Conservation (phyloP, 2,329 filamentous ascomycete species). For the Stagonosporopsis vannaccii region DNA sequence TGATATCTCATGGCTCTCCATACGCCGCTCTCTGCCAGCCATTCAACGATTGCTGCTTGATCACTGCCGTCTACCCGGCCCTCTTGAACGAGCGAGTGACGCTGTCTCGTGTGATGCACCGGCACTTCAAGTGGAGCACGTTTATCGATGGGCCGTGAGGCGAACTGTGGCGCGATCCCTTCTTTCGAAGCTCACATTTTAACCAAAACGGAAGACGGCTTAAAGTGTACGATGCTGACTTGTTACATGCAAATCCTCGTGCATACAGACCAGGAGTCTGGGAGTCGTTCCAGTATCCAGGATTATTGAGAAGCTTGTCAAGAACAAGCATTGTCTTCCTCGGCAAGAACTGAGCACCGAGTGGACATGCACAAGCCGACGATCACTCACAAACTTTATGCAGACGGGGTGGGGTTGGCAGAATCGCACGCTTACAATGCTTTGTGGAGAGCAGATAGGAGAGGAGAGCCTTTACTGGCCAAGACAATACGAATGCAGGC, state of each 20-base stretch:
- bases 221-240: neutral
- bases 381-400: conserved; percentile 1
- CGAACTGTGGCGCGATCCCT: neutral
- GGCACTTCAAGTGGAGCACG: neutral
- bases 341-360: conserved; percentile 2
- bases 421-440: neutral
- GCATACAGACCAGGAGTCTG: neutral
- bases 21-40: neutral
- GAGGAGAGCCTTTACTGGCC: conserved; percentile 7
- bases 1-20: neutral
- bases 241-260: neutral
- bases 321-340: conserved; percentile 19
- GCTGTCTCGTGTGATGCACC: neutral
- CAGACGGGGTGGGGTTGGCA: neutral
- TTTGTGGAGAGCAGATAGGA: conserved; percentile 2
- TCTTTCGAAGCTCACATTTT: neutral
- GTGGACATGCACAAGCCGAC: neutral
- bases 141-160: neutral
- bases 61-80: neutral
- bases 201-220: neutral
- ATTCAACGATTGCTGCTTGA: neutral
- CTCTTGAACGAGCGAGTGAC: neutral
- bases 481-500: conserved; percentile 10
- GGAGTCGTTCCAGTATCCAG: neutral
- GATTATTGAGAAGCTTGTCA: conserved; percentile 21